Evolutionary conservation across 2,329 filamentous ascomycete species (phyloP), one percentile per base, ranked within the genome.

Genomic region (Clarireedia sp.): DNA sequence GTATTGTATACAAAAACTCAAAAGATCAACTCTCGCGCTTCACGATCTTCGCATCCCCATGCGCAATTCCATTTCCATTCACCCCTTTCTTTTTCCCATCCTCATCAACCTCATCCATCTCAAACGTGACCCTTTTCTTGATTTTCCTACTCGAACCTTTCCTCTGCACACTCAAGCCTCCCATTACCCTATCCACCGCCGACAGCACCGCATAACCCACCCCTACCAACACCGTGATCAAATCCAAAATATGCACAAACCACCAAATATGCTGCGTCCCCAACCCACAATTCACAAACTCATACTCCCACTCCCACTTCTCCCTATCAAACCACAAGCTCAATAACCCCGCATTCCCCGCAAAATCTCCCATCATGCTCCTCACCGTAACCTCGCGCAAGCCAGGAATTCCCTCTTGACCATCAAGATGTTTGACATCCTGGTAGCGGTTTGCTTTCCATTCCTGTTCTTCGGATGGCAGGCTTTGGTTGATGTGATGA

Each of bases 291-390:
- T 81, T 87, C 8, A 75, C 76, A 63, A 94, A 94, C 63, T 92
- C 89, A 62, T 88, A 88, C 61, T 78, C 78, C 94, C 94, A 99
- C 68, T 87, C 82, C 76, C 82, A 85, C 1, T 72, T 70, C 2
- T 78, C 74, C 55, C 80, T 71, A 69, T 97, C 89, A 67, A 92
- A 97, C 92, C 92, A 99, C 0, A 88, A 79, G 59, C 87, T 94
- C 41, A 99, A 72, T 43, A 99, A 75, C 0, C 90, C 94, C 0
- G 90, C 90, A 68, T 96, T 94, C 19, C 94, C 94, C n/a, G 83
- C 86, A 71, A 87, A 99, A 55, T 89, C 88, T 55, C 94, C 94
- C 94, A 99, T 99, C 90, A 99, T 97, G 70, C 90, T 96, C 57
- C 91, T 84, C 2, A 99, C 87, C 0, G 94, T 99, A 61, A 97